Percentiles rank a stretch among this genome's conserved stretches.
Conservation (phyloP, 108 stramenopile species). For the Seminavis robusta region DNA sequence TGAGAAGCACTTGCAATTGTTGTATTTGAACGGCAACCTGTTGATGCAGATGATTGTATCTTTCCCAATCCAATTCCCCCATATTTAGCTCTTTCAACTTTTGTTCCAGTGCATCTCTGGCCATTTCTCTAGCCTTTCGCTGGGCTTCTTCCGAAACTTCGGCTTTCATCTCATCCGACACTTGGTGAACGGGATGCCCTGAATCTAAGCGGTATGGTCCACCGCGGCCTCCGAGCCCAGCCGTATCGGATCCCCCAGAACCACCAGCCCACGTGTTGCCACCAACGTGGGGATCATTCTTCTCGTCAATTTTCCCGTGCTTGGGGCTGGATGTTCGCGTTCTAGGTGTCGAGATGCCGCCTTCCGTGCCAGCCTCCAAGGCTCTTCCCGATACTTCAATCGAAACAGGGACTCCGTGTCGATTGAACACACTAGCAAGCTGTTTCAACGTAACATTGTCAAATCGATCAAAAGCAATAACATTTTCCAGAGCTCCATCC, state of each 20-base stretch:
- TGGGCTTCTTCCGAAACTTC: slow-evolving; percentile 72
- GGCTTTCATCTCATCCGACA: slow-evolving; percentile 81
- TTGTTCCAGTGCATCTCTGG: slow-evolving; percentile 59
- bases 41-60: slow-evolving; percentile 52
- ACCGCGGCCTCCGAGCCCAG: slow-evolving; percentile 89
- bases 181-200: slow-evolving; percentile 85
- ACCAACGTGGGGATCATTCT: slow-evolving; percentile 77
- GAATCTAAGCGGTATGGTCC: slow-evolving; percentile 88
- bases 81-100: slow-evolving; percentile 77
- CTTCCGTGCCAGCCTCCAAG: not conserved
- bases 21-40: slow-evolving; percentile 59
- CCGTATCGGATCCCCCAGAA: slow-evolving; percentile 88
- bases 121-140: slow-evolving; percentile 59
- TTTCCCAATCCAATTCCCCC: slow-evolving; percentile 67
- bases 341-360: not conserved
- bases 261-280: slow-evolving; percentile 92
- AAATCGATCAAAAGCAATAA: slow-evolving; percentile 79
- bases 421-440: slow-evolving; percentile 42
- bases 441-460: slow-evolving; percentile 35
- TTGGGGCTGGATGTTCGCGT: slow-evolving; percentile 43
- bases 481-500: slow-evolving; percentile 64
- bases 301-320: slow-evolving; percentile 63
- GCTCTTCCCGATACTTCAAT: slow-evolving; percentile 28
- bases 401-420: slow-evolving; percentile 33
- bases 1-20: slow-evolving; percentile 48